These are phyloP conservation scores for Rhodofomes roseus DNA, from an alignment of 1,284 basidiomycete genomes.

Conservation along the genomic window DNA sequence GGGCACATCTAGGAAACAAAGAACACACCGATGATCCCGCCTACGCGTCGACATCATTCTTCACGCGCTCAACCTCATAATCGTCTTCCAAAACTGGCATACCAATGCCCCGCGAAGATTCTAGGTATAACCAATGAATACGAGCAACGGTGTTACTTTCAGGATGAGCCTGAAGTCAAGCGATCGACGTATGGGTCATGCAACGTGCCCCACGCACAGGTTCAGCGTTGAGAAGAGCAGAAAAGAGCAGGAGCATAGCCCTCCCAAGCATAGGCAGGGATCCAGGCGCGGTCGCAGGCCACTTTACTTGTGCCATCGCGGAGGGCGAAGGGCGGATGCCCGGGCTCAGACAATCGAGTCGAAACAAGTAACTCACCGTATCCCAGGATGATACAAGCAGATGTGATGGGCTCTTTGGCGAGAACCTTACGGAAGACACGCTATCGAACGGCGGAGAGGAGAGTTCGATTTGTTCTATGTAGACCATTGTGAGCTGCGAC, in stretches of 20 bases:
- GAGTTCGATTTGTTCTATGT: constrained; percentile 45
- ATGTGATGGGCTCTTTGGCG: constrained; percentile 73
- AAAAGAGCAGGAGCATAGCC: no score
- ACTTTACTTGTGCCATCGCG: no score
- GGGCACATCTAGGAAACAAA: not conserved
- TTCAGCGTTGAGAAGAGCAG: no score
- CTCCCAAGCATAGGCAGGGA: no score
- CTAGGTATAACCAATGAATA: not conserved
- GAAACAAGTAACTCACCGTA: constrained; percentile 48
- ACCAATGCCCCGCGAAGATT: not conserved
- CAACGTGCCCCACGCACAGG: not conserved
- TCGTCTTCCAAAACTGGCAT: not conserved
- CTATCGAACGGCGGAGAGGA: constrained; percentile 80
- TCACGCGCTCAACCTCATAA: not conserved
- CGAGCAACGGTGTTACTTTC: not conserved
- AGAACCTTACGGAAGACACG: constrained; percentile 77
- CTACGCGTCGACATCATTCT: not conserved
- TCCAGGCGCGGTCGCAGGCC: no score
- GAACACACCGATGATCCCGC: not conserved
- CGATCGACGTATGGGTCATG: not conserved
- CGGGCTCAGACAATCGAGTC: no score
- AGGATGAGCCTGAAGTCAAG: not conserved
- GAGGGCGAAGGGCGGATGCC: no score
- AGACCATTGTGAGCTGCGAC: not conserved
- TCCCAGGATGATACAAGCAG: constrained; percentile 88